A percentile compares a stretch with the other conserved stretches of the same genome.
Evolutionary conservation across 1,284 basidiomycete species (phyloP).

Genomic region (Grifola frondosa): DNA sequence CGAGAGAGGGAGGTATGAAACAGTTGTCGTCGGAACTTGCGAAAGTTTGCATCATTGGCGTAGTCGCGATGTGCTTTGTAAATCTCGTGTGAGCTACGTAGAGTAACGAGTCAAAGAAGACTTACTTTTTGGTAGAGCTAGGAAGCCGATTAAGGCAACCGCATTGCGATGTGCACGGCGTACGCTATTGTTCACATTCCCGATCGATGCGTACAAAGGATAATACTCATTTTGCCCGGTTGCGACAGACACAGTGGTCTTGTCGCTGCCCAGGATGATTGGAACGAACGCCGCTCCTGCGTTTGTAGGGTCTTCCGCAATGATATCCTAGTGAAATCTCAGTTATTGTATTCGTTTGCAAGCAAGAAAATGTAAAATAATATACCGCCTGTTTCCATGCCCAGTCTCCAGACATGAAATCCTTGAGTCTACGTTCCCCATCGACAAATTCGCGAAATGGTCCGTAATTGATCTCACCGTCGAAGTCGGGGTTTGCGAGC

Average conservation of each 20-base stretch:
- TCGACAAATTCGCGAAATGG: constrained; percentile 12
- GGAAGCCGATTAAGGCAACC: constrained; percentile 18
- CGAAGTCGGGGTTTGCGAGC: constrained; percentile 19
- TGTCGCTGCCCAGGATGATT: constrained; percentile 26
- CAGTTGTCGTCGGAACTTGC: constrained; percentile 20
- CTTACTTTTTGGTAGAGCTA: constrained; percentile 27
- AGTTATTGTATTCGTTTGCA: too few species aligned
- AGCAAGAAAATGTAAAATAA: not conserved
- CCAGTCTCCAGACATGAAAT: constrained; percentile 25
- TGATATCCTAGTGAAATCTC: constrained; percentile 11
- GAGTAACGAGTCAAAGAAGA: not conserved
- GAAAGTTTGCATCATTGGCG: constrained; percentile 10
- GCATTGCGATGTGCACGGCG: constrained; percentile 24
- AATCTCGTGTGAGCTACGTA: not conserved
- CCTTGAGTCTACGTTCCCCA: constrained; percentile 5
- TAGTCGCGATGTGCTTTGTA: constrained; percentile 15
- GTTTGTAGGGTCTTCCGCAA: constrained; percentile 13
- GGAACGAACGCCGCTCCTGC: constrained; percentile 22
- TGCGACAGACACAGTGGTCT: constrained; percentile 23
- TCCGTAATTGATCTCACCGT: constrained; percentile 8
- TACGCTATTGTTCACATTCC: constrained; percentile 18
- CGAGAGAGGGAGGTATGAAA: constrained; percentile 18
- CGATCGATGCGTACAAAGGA: constrained; percentile 19
- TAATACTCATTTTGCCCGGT: constrained; percentile 25
- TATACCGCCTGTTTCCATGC: constrained; percentile 20